Base-by-base conservation (phyloP, 2,329 filamentous ascomycete species). In the Myotisia sp. region DNA sequence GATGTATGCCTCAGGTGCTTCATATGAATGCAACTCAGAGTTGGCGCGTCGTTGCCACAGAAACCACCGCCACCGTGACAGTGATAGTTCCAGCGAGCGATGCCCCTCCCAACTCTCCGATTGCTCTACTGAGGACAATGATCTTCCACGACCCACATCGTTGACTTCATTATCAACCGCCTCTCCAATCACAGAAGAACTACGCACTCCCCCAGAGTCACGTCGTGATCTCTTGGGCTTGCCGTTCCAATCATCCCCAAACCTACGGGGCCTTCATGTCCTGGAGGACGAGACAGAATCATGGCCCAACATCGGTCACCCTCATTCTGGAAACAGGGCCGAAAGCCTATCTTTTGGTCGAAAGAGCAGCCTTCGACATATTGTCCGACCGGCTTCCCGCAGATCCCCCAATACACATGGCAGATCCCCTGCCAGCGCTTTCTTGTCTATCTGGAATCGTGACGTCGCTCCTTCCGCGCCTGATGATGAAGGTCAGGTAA, bases 401-500 rank as follows among this genome's bases (percentile, higher is more conserved):
- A 62, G 66, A 16, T 70, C 68, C 4, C 65, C 62, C 14, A 52
- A 44, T 45, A 66, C 52, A 39, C 65, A 54, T 16, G 67, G 65
- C 36, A 70, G 68, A 49, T 74, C 71, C 4, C 70, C 70, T 1
- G 71, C 71, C 8, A 68, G 67, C 29, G 65, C 64, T 12, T 75
- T 71, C 42, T 55, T 75, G 16, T 67, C 68, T n/a, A 62, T 65
- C 45, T 73, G 65, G 57, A 61, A 55, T 33, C 55, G 47, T 37
- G 49, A 39, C 35, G 63, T 48, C 34, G 60, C 56, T 37, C 50
- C 49, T 46, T 26, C 31, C 34, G 56, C 48, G 42, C 73, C 72
- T 8, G 75, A 79, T 47, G 71, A 76, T 31, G 74, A 79, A 56
- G 75, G 75, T 3, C 74, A 79, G 49, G 68, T 74, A 39, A 70